Evolutionary conservation across 1,139 yeast genomes (phyloP), one percentile per base, ranked within the genome.

Genomic region (Meyerozyma elateridarum): DNA sequence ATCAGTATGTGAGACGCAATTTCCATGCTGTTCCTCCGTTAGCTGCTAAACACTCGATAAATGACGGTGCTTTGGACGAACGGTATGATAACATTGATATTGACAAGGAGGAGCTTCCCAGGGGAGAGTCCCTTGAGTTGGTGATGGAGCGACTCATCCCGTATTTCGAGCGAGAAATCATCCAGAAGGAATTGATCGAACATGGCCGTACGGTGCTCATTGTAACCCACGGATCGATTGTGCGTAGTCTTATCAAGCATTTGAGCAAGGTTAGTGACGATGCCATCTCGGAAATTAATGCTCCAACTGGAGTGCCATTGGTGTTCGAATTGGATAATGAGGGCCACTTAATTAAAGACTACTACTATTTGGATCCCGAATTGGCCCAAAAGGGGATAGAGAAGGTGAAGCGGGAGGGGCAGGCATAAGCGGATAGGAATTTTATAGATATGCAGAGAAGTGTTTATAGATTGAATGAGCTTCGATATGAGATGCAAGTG

Each of bases 301-400:
- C 82, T 8, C 91, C 94, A 2, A 83, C 85, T 29, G 91, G 88
- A 0, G 76, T 83, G 8, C 93, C 93, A 4, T 59, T 83, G 36
- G 74, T 78, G 22, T 61, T 77, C 38, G 80, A 77, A 40, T 48
- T 77, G 22, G 49, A 72, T 41, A 68, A 68, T 26, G 49, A 62
- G 9, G 64, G 76, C 21, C 54, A 59, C 22, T 63, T 73, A 29
- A 49, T 62, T 2, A 59, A 59, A 20, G 66, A 69, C 29, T 73
- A 72, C 48, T 70, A 64, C 40, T 83, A 82, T 48, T 56, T 83
- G 38, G 91, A 83, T 48, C 79, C 83, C n/a, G 83, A 79, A 43
- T 66, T 66, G 38, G 91, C 91, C 0, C 63, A 65, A 37, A 56
- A 64, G 41, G 83, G 82, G 35, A 84, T 85, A 5, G 80, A 67